Evolutionary conservation across 1,139 yeast species (phyloP).

Genomic region (Geotrichum candidum): DNA sequence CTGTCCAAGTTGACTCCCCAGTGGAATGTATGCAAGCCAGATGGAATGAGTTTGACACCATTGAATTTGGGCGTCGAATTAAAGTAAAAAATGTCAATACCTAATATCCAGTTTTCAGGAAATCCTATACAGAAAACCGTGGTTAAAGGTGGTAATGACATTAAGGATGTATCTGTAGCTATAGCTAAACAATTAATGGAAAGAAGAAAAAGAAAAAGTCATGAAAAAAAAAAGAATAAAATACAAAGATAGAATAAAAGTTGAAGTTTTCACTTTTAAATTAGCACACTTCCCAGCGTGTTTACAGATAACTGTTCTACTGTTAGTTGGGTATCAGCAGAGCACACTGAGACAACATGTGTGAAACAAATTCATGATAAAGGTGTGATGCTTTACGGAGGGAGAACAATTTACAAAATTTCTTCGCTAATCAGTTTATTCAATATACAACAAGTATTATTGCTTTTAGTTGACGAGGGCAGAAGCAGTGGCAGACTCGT

Average conservation of each 20-base stretch:
- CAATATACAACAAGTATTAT: slow-evolving; percentile 8
- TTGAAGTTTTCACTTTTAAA: no score
- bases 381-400: not conserved
- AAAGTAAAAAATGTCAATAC: slow-evolving; percentile 39
- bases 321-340: no score
- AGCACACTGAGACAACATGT: no score
- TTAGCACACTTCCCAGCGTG: no score
- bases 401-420: not conserved
- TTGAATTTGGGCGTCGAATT: slow-evolving; percentile 32
- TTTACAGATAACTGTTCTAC: no score
- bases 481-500: slow-evolving; percentile 99
- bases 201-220: not conserved
- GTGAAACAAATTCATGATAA: not conserved
- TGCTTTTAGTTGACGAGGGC: slow-evolving; percentile 84
- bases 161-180: not conserved
- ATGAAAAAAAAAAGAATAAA: not conserved
- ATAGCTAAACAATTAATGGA: not conserved
- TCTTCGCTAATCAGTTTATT: not conserved
- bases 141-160: slow-evolving; percentile 16
- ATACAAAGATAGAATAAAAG: no score
- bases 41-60: slow-evolving; percentile 37
- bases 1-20: slow-evolving; percentile 32
- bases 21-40: slow-evolving; percentile 39
- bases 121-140: slow-evolving; percentile 16
- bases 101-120: slow-evolving; percentile 32